Evolutionary conservation across 2,329 filamentous ascomycete species (phyloP), one percentile per base, ranked within the genome.

Genomic region (Beauveria medogensis): DNA sequence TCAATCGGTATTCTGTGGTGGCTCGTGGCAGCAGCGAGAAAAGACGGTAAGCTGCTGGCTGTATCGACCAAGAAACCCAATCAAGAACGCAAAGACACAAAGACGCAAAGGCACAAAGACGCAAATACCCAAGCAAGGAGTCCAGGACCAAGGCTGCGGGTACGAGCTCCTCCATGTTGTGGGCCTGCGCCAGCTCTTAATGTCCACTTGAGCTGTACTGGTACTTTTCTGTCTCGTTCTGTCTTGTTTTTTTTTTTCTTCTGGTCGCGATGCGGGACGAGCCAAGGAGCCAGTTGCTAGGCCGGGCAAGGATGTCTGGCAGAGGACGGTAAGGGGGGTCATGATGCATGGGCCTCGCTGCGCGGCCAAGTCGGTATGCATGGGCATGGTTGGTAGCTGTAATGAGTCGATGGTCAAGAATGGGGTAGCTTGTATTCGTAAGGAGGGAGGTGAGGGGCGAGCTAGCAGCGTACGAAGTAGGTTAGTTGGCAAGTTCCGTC

Each of bases 1-100:
- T 51, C 34, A 51, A n/a, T 30, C 48, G 48, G 18, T 58, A 24
- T 24, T 50, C 46, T 43, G 55, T 9, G 30, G 53, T 22, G 10
- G 55, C 34, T 51, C 37, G 55, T 58, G 46, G 55, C 46, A 47
- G 55, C 30, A 24, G 46, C 55, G 46, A 58, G 46, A 58, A 58
- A 58, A 58, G 55, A 58, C 55, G 55, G 55, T 58, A 58, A 58
- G 55, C 55, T 58, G 55, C 47, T 26, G 47, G 10, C 54, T 47
- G 30, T 28, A 50, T 47, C 55, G 44, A 56, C 24, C 50, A 16
- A 26, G 12, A 48, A 16, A 22, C 20, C 43, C 43, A 46, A 46
- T 20, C 20, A 47, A 43, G n/a, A 14, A 47, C 44, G 46, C 46
- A 28, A 34, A 20, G 47, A 20, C 47, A 3, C 47, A 50, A 50